These are phyloP conservation scores for Citrullus amarus DNA, from an alignment of 306 rosid species.

Conservation along the genomic window DNA sequence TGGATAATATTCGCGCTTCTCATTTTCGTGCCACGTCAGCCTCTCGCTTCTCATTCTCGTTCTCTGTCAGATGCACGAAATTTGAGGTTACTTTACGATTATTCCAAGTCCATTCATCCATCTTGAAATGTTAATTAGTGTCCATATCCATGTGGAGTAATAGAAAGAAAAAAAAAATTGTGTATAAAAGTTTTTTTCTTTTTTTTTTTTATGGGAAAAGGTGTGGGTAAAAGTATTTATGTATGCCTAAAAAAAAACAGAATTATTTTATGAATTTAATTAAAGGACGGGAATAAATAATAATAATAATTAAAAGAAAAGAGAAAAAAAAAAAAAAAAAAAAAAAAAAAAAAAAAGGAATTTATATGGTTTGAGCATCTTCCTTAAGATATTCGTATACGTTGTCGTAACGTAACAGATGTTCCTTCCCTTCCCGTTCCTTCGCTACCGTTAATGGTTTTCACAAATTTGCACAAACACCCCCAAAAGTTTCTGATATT, in stretches of 20 bases:
- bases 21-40: too few species aligned
- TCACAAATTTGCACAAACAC: not conserved
- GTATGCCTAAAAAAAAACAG: not conserved
- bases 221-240: too few species aligned
- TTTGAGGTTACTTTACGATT: too few species aligned
- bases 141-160: too few species aligned
- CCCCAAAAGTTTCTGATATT: not conserved
- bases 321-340: not conserved
- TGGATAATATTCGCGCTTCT: too few species aligned
- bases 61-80: too few species aligned
- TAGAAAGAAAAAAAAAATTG: too few species aligned
- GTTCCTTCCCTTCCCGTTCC: not conserved
- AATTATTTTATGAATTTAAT: not conserved
- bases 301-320: not conserved
- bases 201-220: too few species aligned
- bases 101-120: too few species aligned
- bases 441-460: not conserved
- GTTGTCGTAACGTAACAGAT: slow-evolving; percentile 4
- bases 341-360: not conserved
- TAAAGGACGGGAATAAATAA: not conserved
- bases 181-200: too few species aligned
- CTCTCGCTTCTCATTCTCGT: too few species aligned
- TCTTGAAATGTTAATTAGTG: too few species aligned
- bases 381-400: not conserved
- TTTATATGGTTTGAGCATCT: not conserved